These are phyloP conservation scores for Fusarium sp. DNA, from an alignment of 2,329 filamentous ascomycete genomes.

Conservation along the genomic window DNA sequence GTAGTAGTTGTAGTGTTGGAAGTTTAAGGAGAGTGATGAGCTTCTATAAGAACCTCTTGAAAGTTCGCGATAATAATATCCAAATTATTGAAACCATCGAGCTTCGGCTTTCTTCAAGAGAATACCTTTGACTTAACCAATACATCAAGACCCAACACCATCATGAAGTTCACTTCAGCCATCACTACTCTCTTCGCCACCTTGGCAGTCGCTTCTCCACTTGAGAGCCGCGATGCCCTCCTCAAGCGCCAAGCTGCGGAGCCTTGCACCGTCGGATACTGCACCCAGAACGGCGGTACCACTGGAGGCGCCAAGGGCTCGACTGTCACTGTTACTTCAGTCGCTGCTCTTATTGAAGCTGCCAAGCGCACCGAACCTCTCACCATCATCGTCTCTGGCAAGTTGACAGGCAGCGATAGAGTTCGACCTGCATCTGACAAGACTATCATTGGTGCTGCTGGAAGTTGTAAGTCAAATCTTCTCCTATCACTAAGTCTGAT, in stretches of 20 bases:
- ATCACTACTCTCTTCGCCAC: constrained; percentile 29
- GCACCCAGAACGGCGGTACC: constrained; percentile 50
- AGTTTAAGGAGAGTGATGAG: accelerated
- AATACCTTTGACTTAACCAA: not conserved
- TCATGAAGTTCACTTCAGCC: constrained; percentile 33
- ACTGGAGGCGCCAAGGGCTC: constrained; percentile 47
- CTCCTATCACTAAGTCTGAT: accelerated
- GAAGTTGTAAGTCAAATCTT: constrained; percentile 25
- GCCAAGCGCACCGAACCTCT: constrained; percentile 44
- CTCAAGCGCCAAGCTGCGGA: constrained; percentile 61
- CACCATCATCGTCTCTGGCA: constrained; percentile 47
- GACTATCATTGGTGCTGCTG: constrained; percentile 56
- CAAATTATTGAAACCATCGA: not conserved
- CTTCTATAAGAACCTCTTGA: constrained; percentile 17
- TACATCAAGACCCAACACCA: not conserved
- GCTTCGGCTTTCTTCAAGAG: not conserved
- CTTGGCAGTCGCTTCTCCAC: constrained; percentile 26
- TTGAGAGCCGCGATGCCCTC: constrained; percentile 20
- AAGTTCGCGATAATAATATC: not conserved
- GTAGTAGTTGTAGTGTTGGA: accelerated
- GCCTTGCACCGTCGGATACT: constrained; percentile 52
- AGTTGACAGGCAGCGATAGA: constrained; percentile 42
- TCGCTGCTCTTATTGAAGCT: constrained; percentile 45
- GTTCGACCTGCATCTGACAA: constrained; percentile 54
- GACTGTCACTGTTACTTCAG: constrained; percentile 46